Evolutionary conservation across 164 flowering plant genomes (phyloP).

Genomic region (Magnolia sinica): DNA sequence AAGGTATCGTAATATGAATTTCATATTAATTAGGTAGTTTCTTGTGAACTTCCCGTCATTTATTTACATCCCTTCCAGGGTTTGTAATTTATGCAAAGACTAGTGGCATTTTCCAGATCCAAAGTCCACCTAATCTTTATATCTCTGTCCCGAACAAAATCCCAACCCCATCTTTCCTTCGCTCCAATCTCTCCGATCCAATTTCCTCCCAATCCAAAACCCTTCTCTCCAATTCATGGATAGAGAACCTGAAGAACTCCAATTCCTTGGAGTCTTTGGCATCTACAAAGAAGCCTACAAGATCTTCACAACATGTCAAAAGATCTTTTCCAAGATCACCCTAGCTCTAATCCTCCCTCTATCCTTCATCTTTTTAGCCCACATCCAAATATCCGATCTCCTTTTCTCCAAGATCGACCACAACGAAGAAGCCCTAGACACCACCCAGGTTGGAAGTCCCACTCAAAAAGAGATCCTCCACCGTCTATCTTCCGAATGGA

Average conservation of each 20-base stretch:
- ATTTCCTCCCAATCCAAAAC: background rate
- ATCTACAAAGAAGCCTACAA: constrained; percentile 39
- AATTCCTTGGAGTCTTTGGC: constrained; percentile 38
- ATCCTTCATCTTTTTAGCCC: constrained; percentile 50
- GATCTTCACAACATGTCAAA: constrained; percentile 34
- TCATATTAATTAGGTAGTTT: too few species aligned
- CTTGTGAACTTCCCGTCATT: too few species aligned
- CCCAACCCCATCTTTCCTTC: background rate
- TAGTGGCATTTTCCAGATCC: background rate
- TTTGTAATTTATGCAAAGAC: background rate
- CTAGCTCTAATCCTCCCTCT: constrained; percentile 61
- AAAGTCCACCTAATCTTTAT: background rate
- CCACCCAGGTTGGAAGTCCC: constrained; percentile 3
- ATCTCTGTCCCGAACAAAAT: background rate
- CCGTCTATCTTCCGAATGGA: constrained; percentile 27
- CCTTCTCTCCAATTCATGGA: constrained; percentile 28
- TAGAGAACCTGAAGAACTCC: constrained; percentile 46
- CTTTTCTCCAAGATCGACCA: constrained; percentile 29
- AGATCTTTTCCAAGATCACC: constrained; percentile 50
- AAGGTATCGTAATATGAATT: too few species aligned
- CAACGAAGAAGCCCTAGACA: constrained; percentile 18
- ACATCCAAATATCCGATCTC: constrained; percentile 33
- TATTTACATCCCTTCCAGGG: too few species aligned
- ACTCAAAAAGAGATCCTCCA: constrained; percentile 15
- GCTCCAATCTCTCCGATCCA: background rate